Base-by-base conservation (phyloP, 108 stramenopile genomes). In the Tribonema minus region DNA sequence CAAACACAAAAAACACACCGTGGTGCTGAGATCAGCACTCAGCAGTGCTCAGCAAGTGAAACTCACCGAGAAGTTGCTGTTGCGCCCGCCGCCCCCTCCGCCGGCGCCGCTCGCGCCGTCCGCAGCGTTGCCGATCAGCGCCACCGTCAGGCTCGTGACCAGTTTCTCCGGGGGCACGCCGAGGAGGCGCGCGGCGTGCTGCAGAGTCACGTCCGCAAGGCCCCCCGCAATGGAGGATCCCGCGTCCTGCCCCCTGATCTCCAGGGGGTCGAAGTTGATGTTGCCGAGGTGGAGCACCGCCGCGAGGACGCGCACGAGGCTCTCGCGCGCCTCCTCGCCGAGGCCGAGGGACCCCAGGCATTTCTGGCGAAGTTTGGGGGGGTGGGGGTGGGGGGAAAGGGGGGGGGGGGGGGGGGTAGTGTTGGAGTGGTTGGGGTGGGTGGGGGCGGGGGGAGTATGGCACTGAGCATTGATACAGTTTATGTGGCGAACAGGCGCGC, bases 31-130 rank as follows among this genome's bases (percentile, higher is more conserved):
- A n/a, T 63, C 15, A 63, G 15, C n/a, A n/a, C n/a, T n/a, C n/a
- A n/a, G n/a, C n/a, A n/a, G n/a, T n/a, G n/a, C n/a, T n/a, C n/a
- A n/a, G n/a, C n/a, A n/a, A n/a, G n/a, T n/a, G n/a, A n/a, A n/a
- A n/a, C n/a, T n/a, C n/a, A n/a, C n/a, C n/a, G n/a, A n/a, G n/a
- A n/a, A n/a, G n/a, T n/a, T n/a, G n/a, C n/a, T n/a, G 91, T 91
- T 64, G 95, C 93, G 68, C 86, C 88, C 4, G 95, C 93, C 68
- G 65, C 62, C 30, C 91, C 90, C 0, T 86, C 76, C 1, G 61
- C 5, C 61, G 7, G 61, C 61, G 61, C 15, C 46, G 20, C 46
- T n/a, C n/a, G n/a, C n/a, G 20, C 20, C 20, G 46, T 15, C 46
- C 46, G 15, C 20, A 54, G 46, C 15, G 46, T 54, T 54, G 20